A percentile compares a stretch with the other conserved stretches of the same genome.
phyloP scores from a whole-genome alignment of 768 basidiomycete species.

The Collybiopsis confluens region DNA sequence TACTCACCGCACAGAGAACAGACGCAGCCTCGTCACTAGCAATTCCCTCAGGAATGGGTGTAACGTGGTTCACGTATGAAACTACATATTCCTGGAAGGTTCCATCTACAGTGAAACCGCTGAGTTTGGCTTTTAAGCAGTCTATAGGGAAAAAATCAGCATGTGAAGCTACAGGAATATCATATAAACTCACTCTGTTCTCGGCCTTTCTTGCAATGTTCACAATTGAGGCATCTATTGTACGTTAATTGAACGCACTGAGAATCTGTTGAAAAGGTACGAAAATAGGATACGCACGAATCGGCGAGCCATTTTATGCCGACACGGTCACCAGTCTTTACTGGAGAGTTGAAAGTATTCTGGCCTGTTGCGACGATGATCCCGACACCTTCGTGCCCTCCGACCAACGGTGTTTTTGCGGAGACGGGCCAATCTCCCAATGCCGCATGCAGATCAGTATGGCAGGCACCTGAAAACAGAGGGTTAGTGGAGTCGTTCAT shows the following conservation, averaged over 20 bases:
- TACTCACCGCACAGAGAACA: conserved; percentile 58
- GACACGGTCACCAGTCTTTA: conserved; percentile 75
- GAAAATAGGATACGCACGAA: not conserved
- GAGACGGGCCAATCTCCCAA: conserved; percentile 77
- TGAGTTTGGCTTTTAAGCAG: conserved; percentile 55
- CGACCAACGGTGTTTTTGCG: conserved; percentile 63
- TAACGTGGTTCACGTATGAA: conserved; percentile 69
- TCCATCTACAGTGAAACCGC: conserved; percentile 75
- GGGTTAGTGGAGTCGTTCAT: not conserved
- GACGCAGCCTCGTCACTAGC: conserved; percentile 67
- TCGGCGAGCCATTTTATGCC: conserved; percentile 78
- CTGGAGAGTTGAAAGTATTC: conserved; percentile 50
- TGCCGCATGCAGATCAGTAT: conserved; percentile 77
- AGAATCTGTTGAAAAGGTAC: not conserved
- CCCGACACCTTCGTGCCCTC: conserved; percentile 86
- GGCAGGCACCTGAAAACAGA: conserved; percentile 50
- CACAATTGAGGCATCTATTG: conserved; percentile 61
- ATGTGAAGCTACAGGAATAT: not conserved
- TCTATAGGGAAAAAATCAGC: conserved; percentile 27
- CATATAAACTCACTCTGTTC: conserved; percentile 69
- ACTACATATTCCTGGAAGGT: conserved; percentile 72
- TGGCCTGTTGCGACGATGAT: conserved; percentile 75
- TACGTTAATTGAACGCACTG: not conserved
- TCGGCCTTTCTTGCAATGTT: conserved; percentile 69
- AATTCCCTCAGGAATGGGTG: conserved; percentile 70